phyloP scores from a whole-genome alignment of 176 grass and related monocot genomes.

The Thalia dealbata region DNA sequence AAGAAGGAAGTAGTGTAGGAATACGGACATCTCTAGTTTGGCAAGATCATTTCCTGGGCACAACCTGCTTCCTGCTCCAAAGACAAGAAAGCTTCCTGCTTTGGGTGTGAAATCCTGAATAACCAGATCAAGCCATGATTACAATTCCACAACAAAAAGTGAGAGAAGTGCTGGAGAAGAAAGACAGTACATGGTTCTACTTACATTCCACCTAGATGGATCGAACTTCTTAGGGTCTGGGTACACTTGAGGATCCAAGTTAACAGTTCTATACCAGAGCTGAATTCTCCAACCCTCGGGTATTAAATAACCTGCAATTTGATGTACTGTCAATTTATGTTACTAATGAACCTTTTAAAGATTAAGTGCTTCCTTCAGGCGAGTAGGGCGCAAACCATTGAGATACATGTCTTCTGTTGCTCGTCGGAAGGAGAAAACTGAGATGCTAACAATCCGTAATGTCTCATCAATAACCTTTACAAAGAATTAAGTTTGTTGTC shows the following conservation, averaged over 20 bases:
- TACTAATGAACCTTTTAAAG: neutral
- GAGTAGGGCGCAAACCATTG: constrained; percentile 24
- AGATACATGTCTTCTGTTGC: constrained; percentile 46
- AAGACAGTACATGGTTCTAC: neutral
- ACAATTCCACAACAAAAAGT: neutral
- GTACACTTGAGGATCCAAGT: constrained; percentile 86
- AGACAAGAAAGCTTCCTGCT: constrained; percentile 68
- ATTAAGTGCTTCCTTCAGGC: neutral
- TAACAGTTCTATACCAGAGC: constrained; percentile 83
- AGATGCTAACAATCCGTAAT: constrained; percentile 68
- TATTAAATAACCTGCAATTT: constrained; percentile 62
- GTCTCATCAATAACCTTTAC: constrained; percentile 78
- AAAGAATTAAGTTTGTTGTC: constrained; percentile 4
- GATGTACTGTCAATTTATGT: neutral
- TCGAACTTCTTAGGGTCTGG: constrained; percentile 54
- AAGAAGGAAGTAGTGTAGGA: constrained; percentile 89
- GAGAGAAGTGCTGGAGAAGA: neutral
- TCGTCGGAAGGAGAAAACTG: constrained; percentile 70
- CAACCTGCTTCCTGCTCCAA: constrained; percentile 11
- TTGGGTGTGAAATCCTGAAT: constrained; percentile 44
- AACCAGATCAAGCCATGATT: constrained; percentile 14
- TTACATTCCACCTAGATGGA: constrained; percentile 86
- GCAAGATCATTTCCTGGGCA: constrained; percentile 34
- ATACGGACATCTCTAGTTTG: constrained; percentile 93
- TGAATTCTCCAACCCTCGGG: constrained; percentile 78